phyloP scores from a whole-genome alignment of 2,329 filamentous ascomycete genomes.

The Aspergillus neoniger region DNA sequence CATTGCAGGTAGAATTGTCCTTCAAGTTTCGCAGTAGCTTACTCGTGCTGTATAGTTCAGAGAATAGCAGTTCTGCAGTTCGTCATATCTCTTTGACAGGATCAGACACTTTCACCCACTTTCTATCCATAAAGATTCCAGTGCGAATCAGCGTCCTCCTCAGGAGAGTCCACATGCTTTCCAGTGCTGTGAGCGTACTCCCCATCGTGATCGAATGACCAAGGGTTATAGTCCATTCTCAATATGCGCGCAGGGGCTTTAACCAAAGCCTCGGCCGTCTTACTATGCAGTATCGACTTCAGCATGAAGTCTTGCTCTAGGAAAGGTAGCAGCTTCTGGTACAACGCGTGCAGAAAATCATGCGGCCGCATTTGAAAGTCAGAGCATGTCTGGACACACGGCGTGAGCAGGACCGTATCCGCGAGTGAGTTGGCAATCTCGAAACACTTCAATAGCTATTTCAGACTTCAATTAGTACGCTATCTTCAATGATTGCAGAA shows the following conservation, averaged over 20 bases:
- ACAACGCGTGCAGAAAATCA: slow-evolving; percentile 33
- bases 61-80: neutral
- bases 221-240: neutral
- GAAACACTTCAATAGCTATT: slow-evolving; percentile 35
- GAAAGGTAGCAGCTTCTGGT: slow-evolving; percentile 33
- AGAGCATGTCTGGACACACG: neutral
- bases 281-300: slow-evolving; percentile 30
- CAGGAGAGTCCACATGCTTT: neutral
- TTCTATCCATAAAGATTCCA: neutral
- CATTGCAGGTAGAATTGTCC: slow-evolving; percentile 46
- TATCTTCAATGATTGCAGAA: neutral
- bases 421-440: slow-evolving; percentile 35
- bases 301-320: slow-evolving; percentile 29
- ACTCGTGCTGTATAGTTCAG: neutral
- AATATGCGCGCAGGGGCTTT: slow-evolving; percentile 26
- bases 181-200: neutral
- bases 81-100: neutral
- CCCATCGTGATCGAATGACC: neutral
- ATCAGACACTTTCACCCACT: neutral
- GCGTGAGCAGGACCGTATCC: slow-evolving; percentile 29
- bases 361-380: slow-evolving; percentile 27
- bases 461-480: neutral
- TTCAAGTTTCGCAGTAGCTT: slow-evolving; percentile 38
- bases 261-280: slow-evolving; percentile 32
- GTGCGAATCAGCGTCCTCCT: slow-evolving; percentile 1